phyloP scores from a whole-genome alignment of 164 flowering plant genomes.

The Nymphaea thermarum region DNA sequence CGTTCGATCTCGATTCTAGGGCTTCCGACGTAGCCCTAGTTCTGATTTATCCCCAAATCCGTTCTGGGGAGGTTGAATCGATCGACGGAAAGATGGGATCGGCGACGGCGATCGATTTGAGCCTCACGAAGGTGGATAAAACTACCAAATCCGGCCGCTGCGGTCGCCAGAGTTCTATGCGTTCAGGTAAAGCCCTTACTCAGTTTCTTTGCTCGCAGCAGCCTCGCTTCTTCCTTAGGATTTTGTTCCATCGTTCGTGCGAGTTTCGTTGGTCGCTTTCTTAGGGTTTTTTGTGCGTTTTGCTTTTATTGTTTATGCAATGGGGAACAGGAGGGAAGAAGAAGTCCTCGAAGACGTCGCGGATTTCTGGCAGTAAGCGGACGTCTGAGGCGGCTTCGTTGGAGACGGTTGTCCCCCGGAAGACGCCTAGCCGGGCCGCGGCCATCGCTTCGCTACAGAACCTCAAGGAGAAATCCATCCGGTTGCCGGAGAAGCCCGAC shows the following conservation, averaged over 20 bases:
- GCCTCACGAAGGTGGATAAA: background rate
- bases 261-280: background rate
- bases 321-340: background rate
- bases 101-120: background rate
- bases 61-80: background rate
- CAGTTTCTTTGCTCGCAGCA: background rate
- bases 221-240: background rate
- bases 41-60: background rate
- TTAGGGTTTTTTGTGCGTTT: background rate
- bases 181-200: background rate
- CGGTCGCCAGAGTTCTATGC: background rate
- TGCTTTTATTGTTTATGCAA: background rate
- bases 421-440: background rate
- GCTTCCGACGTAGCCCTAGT: background rate
- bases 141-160: background rate
- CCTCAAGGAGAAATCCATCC: background rate
- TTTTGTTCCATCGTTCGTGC: background rate
- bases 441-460: background rate
- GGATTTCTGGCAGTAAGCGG: background rate
- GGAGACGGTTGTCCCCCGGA: background rate
- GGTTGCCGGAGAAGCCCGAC: background rate
- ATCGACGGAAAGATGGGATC: background rate
- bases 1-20: background rate
- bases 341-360: background rate
- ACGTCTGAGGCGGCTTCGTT: background rate